A percentile compares a stretch with the other conserved stretches of the same genome.
Evolutionary conservation across 1,139 yeast genomes (phyloP).

Genomic region (Trichomonascaceae sp.): DNA sequence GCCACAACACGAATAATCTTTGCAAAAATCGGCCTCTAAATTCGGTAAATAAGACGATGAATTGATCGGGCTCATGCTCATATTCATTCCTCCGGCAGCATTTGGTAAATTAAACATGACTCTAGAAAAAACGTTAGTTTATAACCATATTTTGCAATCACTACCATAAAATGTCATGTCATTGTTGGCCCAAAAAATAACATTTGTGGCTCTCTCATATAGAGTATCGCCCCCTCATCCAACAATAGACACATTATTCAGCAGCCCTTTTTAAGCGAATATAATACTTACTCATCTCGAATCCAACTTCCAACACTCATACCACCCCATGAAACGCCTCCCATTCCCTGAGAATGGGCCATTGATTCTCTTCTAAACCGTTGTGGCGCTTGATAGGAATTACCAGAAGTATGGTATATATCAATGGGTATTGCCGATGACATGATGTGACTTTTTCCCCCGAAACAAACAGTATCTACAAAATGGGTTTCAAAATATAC

Average conservation of each 20-base stretch:
- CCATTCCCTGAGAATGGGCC: constrained; percentile 96
- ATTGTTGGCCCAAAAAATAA: background rate
- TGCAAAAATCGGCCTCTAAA: constrained; percentile 91
- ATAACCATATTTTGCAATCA: no score
- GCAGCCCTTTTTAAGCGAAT: background rate
- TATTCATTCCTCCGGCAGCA: constrained; percentile 26
- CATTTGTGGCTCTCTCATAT: background rate
- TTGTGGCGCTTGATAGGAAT: constrained; percentile 27
- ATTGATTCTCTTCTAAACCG: constrained; percentile 71
- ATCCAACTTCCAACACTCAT: constrained; percentile 93
- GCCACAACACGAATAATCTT: constrained; percentile 95
- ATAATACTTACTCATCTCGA: constrained; percentile 67
- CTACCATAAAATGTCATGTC: background rate
- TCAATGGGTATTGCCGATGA: constrained; percentile 39
- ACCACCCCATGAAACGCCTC: constrained; percentile 98
- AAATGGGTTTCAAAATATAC: background rate
- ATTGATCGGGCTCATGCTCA: constrained; percentile 48
- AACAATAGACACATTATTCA: background rate
- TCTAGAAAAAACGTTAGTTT: constrained; percentile 10
- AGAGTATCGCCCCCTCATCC: background rate
- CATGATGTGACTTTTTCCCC: constrained; percentile 10
- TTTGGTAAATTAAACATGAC: constrained; percentile 22
- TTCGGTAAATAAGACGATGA: constrained; percentile 77
- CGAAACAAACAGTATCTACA: background rate
- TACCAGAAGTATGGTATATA: constrained; percentile 27